Base-by-base conservation (phyloP, 208 protist genomes). In the Herpetomonas samuelpessoai region DNA sequence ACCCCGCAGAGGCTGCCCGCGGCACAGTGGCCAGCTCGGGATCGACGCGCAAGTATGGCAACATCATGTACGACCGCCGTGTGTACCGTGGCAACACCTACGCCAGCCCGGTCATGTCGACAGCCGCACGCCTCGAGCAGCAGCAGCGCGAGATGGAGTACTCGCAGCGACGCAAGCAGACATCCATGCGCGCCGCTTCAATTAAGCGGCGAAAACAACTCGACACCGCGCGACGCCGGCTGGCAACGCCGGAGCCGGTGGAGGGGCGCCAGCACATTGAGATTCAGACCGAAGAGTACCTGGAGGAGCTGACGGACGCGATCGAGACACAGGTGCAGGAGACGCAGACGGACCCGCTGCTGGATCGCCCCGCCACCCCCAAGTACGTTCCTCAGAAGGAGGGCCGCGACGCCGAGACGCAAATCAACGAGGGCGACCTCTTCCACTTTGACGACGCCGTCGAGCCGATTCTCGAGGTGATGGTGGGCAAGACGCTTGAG, bases 361-460 rank as follows among this genome's bases (percentile, higher is more conserved):
- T 98, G 41, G 97, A 99, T 69, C 82, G 95, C 30, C 97, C 97
- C 0, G 76, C 88, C 9, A 96, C 96, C 4, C 97, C 97, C 2
- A 79, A 90, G 53, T 99, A 95, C 76, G 79, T 98, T 22, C 97
- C 97, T 0, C 75, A 80, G 44, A 98, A 98, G 77, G 89, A 82
- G 10, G 98, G 98, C 24, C 74, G 95, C 30, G 95, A 98, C 74
- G 84, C 74, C n/a, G 92, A 94, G 59, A 98, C 96, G 7, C 97
- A 99, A 68, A 98, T 99, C 30, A 51, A 97, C 55, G 95, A 98
- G 27, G 94, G 94, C 9, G 97, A 99, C 52, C 74, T 99, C 22
- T 99, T 99, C 71, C 88, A 98, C 80, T 99, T 99, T 64, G 97
- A 99, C 66, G 81, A 93, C 52, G 98, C 98, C 27, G 95, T 98